Base-by-base conservation (phyloP, 352 stramenopile species). In the Pythium insidiosum region DNA sequence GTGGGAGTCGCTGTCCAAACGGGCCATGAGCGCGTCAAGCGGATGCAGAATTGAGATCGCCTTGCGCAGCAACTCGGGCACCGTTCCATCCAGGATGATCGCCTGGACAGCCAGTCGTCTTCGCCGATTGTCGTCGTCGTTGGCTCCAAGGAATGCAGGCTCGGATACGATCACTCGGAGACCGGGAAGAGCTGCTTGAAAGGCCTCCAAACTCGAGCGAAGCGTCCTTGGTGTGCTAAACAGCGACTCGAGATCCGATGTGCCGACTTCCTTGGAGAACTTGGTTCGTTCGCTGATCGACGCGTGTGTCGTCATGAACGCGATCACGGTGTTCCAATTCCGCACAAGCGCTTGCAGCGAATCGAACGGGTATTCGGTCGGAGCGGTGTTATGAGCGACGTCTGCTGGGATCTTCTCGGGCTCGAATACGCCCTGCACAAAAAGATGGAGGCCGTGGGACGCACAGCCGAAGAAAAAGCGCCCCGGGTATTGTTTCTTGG, bases 381-480 rank as follows among this genome's bases (percentile, higher is more conserved):
- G 28, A 15, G 15, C 10, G 18, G 15, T 21, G 34, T 15, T 26
- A 35, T 18, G 4, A n/a, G 7, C 20, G 2, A 5, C 34, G 22
- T 34, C 34, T 21, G 16, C 37, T 29, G 7, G 21, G n/a, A n/a
- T n/a, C n/a, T n/a, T n/a, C n/a, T n/a, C n/a, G n/a, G 2, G 24
- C 13, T 30, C 37, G n/a, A 66, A 70, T 13, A 70, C 47, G 18
- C 57, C 34, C 12, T 57, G 21, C 6, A 67, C 30, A 31, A 67
- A 57, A 4, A 59, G 31, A 29, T 50, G 41, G 1, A 67, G 29
- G 4, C 48, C 53, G 19, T 67, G 58, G 5, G 58, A 54, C 2
- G 38, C 53, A 42, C 58, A 67, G 30, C 58, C 58, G 26, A 63
- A 48, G 33, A 67, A 63, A 30, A 67, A 67, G 22, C 46, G 42